A percentile compares a stretch with the other conserved stretches of the same genome.
Evolutionary conservation across 805 yeast genomes (phyloP).

Genomic region (Wickerhamomyces bovis): DNA sequence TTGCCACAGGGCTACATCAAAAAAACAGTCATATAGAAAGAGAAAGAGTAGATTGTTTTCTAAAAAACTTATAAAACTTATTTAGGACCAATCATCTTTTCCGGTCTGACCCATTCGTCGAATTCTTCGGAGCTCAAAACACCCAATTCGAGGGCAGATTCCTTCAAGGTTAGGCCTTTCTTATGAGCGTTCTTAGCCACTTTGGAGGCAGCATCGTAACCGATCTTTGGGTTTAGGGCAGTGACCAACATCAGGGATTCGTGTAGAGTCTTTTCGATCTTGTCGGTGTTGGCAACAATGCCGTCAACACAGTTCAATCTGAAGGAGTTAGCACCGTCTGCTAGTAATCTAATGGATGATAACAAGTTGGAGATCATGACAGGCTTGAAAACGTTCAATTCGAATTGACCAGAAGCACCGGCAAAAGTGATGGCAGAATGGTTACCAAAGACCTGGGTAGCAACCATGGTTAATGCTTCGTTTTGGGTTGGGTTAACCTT

Average conservation of each 20-base stretch:
- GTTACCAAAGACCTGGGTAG: slow-evolving; percentile 97
- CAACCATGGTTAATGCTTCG: slow-evolving; percentile 98
- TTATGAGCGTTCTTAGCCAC: slow-evolving; percentile 98
- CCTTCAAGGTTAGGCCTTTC: slow-evolving; percentile 93
- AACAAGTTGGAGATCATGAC: slow-evolving; percentile 88
- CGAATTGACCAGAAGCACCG: slow-evolving; percentile 98
- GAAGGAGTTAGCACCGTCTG: slow-evolving; percentile 88
- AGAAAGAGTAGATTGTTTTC: too few species aligned
- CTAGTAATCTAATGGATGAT: slow-evolving; percentile 79
- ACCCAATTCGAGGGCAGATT: slow-evolving; percentile 88
- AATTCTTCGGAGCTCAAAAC: slow-evolving; percentile 81
- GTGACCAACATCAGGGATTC: slow-evolving; percentile 98
- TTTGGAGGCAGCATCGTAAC: slow-evolving; percentile 95
- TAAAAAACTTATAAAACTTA: background rate
- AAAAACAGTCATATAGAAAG: too few species aligned
- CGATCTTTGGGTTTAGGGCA: slow-evolving; percentile 97
- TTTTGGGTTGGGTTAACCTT: slow-evolving; percentile 99
- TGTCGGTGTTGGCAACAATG: slow-evolving; percentile 79
- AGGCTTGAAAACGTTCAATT: slow-evolving; percentile 97
- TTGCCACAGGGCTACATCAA: background rate
- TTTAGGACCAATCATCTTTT: slow-evolving; percentile 95
- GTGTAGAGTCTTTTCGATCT: slow-evolving; percentile 80
- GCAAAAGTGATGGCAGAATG: slow-evolving; percentile 92
- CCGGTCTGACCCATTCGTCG: slow-evolving; percentile 96
- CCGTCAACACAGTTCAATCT: slow-evolving; percentile 94